Evolutionary conservation across 192 early-diverging fungal species (phyloP).

Genomic region (Backusella macrospora): DNA sequence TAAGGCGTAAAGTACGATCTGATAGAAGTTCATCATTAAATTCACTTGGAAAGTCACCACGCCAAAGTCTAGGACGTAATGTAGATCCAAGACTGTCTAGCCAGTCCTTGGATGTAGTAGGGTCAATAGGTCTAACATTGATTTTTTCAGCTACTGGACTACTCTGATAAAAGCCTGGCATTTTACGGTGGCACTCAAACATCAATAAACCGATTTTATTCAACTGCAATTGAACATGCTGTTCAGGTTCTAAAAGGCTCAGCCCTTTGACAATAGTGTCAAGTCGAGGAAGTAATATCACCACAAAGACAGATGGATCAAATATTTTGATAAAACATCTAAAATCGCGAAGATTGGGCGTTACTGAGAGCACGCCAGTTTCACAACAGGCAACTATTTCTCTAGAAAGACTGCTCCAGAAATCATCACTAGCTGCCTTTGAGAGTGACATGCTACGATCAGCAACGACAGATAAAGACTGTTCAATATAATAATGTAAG

Average conservation of each 20-base stretch:
- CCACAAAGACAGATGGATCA: conserved; percentile 48
- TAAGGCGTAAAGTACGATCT: conserved; percentile 37
- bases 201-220: conserved; percentile 42
- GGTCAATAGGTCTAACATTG: conserved; percentile 17
- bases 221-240: background rate
- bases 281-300: conserved; percentile 49
- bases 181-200: conserved; percentile 56
- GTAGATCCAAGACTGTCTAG: conserved; percentile 34
- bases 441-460: conserved; percentile 52
- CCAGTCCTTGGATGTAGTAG: conserved; percentile 19
- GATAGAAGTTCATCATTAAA: conserved; percentile 17
- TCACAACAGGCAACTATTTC: conserved; percentile 38
- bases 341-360: conserved; percentile 46
- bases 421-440: conserved; percentile 40
- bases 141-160: background rate
- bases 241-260: conserved; percentile 1
- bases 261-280: conserved; percentile 40
- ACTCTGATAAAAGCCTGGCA: conserved; percentile 18
- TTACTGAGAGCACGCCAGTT: conserved; percentile 39
- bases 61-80: conserved; percentile 29
- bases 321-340: conserved; percentile 61
- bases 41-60: conserved; percentile 20
- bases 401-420: conserved; percentile 42
- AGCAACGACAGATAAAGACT: conserved; percentile 45
- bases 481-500: conserved; percentile 57